Evolutionary conservation across 2,329 filamentous ascomycete species (phyloP).

Genomic region (Mycosphaerella sp.): DNA sequence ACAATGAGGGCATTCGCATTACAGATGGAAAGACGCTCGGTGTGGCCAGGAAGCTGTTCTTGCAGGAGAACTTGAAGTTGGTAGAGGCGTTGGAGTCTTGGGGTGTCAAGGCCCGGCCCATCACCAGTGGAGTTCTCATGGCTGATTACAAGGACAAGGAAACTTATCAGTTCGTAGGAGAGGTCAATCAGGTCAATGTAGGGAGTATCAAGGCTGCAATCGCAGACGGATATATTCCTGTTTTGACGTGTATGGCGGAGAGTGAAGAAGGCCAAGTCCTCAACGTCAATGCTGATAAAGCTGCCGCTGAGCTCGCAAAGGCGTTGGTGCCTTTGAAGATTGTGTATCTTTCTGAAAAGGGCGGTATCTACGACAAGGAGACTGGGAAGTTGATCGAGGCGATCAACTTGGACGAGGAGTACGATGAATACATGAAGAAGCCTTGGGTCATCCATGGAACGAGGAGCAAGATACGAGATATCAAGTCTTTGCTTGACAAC

Average conservation of each 20-base stretch:
- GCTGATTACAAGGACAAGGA: slow-evolving; percentile 95
- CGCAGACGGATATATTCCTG: slow-evolving; percentile 81
- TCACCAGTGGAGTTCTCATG: slow-evolving; percentile 82
- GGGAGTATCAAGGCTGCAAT: slow-evolving; percentile 86
- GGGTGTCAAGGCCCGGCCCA: slow-evolving; percentile 80
- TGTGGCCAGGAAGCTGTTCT: slow-evolving; percentile 83
- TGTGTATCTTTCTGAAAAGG: slow-evolving; percentile 97
- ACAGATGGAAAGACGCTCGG: slow-evolving; percentile 93
- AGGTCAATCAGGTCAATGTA: slow-evolving; percentile 89
- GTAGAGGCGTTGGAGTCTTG: slow-evolving; percentile 84
- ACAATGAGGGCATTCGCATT: slow-evolving; percentile 91
- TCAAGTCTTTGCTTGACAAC: slow-evolving; percentile 84
- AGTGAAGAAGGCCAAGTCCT: slow-evolving; percentile 83
- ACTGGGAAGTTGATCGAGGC: slow-evolving; percentile 92
- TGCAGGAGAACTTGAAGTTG: slow-evolving; percentile 91
- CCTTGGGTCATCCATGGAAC: slow-evolving; percentile 95
- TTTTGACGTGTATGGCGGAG: slow-evolving; percentile 95
- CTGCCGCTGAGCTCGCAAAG: slow-evolving; percentile 84
- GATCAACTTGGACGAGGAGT: slow-evolving; percentile 97
- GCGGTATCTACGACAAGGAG: slow-evolving; percentile 87
- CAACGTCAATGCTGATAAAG: slow-evolving; percentile 97
- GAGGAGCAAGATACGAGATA: slow-evolving; percentile 93
- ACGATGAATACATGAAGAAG: slow-evolving; percentile 84
- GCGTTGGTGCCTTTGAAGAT: slow-evolving; percentile 91
- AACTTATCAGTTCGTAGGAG: slow-evolving; percentile 91